Conservation (phyloP, 2,329 filamentous ascomycete species). For the Apiospora aurea region DNA sequence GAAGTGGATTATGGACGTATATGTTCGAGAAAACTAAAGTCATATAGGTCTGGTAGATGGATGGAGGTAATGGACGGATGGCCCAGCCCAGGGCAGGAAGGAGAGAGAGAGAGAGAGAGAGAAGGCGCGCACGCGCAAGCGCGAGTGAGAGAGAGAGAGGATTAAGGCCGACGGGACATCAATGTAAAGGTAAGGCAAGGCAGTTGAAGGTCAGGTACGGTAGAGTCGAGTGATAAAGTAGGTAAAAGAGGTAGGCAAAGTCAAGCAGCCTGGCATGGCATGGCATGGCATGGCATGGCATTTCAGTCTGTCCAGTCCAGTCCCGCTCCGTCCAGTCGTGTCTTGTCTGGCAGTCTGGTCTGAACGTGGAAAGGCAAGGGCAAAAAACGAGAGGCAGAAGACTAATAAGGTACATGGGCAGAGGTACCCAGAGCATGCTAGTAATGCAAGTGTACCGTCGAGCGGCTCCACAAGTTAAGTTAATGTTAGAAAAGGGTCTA, state of each 20-base stretch:
- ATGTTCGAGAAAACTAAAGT: slow-evolving; percentile 21
- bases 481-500: slow-evolving; percentile 22
- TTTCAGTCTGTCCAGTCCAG: slow-evolving; percentile 7
- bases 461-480: slow-evolving; percentile 25
- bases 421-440: slow-evolving; percentile 20
- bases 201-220: slow-evolving; percentile 7
- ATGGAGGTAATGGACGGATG: slow-evolving; percentile 11
- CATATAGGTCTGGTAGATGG: slow-evolving; percentile 1
- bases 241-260: slow-evolving; percentile 22
- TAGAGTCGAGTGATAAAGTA: slow-evolving; percentile 30
- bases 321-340: neutral
- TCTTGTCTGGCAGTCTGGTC: slow-evolving; percentile 1
- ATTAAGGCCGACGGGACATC: slow-evolving; percentile 3
- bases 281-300: slow-evolving; percentile 25
- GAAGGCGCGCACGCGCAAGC: slow-evolving; percentile 14
- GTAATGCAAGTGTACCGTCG: slow-evolving; percentile 28
- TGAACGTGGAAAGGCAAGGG: slow-evolving; percentile 12
- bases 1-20: slow-evolving; percentile 29
- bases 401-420: slow-evolving; percentile 17
- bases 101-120: slow-evolving; percentile 33
- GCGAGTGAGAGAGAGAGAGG: slow-evolving; percentile 26
- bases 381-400: slow-evolving; percentile 18
- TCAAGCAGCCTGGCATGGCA: slow-evolving; percentile 24
- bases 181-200: slow-evolving; percentile 26
- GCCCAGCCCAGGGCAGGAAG: slow-evolving; percentile 27